Conservation (phyloP, 257 asterid genomes). For the Nicotiana otophora region DNA sequence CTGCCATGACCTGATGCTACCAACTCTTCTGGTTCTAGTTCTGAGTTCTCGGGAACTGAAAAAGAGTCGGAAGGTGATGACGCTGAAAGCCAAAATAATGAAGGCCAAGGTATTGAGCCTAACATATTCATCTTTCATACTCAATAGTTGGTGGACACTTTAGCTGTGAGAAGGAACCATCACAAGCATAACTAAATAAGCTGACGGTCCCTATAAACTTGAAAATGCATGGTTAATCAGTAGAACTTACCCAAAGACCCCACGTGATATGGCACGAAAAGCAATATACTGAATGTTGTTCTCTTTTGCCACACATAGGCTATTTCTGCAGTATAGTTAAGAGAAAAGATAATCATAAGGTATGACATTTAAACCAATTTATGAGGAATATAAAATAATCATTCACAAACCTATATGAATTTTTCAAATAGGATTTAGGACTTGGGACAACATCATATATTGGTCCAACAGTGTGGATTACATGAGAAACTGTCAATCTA, state of each 20-base stretch:
- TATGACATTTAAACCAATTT: not conserved
- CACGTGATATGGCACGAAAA: slow-evolving; percentile 93
- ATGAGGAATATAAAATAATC: not conserved
- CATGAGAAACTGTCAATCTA: slow-evolving; percentile 84
- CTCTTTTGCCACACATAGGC: slow-evolving; percentile 68
- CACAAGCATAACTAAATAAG: not conserved
- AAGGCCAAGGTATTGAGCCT: not conserved
- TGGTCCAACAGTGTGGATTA: slow-evolving; percentile 96
- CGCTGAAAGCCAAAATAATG: too few species aligned
- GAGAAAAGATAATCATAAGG: slow-evolving; percentile 13
- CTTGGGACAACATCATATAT: slow-evolving; percentile 47
- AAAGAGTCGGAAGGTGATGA: too few species aligned
- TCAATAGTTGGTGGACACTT: not conserved
- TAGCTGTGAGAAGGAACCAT: not conserved
- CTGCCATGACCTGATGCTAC: too few species aligned
- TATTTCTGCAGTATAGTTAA: slow-evolving; percentile 54
- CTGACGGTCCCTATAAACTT: not conserved
- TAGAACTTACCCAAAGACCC: slow-evolving; percentile 57
- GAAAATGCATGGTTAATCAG: slow-evolving; percentile 1
- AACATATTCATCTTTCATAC: not conserved
- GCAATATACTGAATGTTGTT: slow-evolving; percentile 74
- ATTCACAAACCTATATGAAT: slow-evolving; percentile 64
- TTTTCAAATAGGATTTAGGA: slow-evolving; percentile 61
- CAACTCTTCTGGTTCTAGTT: too few species aligned
- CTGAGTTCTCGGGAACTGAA: too few species aligned